These are phyloP conservation scores for Lyophyllum atratum DNA, from an alignment of 768 basidiomycete species.

Conservation along the genomic window DNA sequence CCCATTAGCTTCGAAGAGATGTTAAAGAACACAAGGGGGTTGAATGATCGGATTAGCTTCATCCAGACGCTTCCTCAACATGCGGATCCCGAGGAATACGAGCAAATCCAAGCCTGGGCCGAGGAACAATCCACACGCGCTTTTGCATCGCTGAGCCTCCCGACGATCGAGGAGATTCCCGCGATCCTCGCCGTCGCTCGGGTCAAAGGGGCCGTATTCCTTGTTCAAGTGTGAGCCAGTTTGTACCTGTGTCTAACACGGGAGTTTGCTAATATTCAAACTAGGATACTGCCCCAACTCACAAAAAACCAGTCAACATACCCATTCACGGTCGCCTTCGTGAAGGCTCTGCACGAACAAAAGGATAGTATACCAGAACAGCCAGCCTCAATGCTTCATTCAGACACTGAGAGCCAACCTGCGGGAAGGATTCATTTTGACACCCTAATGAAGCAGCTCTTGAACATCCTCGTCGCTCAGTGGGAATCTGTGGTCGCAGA, in stretches of 20 bases:
- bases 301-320: conserved; percentile 18
- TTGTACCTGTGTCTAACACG: background rate
- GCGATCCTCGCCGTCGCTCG: conserved; percentile 22
- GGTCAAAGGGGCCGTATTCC: conserved; percentile 16
- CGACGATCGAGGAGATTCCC: conserved; percentile 22
- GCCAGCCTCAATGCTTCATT: background rate
- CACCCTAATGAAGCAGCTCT: conserved; percentile 16
- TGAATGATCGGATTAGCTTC: conserved; percentile 23
- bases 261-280: background rate
- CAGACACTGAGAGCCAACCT: background rate
- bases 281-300: conserved; percentile 27
- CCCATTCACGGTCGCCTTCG: conserved; percentile 24
- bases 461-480: conserved; percentile 17
- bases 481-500: conserved; percentile 18
- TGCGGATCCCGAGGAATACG: conserved; percentile 9
- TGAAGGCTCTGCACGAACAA: conserved; percentile 22
- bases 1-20: conserved; percentile 22
- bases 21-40: conserved; percentile 6
- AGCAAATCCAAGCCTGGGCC: conserved; percentile 20
- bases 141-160: conserved; percentile 20
- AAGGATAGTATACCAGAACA: conserved; percentile 11
- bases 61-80: conserved; percentile 17
- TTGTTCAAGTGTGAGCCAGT: conserved; percentile 24
- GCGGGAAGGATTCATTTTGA: conserved; percentile 7
- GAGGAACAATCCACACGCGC: conserved; percentile 18